phyloP scores from a whole-genome alignment of 345 rosid species.

The Lumnitzera racemosa region DNA sequence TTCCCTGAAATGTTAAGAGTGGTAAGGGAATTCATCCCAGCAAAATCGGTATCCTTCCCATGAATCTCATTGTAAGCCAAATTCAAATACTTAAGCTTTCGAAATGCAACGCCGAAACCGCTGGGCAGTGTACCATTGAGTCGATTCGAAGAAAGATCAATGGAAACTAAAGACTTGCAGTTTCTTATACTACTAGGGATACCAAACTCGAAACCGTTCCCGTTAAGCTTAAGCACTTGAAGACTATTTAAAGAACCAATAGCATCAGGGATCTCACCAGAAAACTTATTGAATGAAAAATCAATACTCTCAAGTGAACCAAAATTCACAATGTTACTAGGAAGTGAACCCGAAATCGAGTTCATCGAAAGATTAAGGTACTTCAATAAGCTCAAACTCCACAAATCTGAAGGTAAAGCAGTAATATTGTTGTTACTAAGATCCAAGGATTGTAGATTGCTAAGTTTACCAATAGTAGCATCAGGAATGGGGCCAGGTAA shows the following conservation, averaged over 20 bases:
- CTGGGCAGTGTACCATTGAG: constrained; percentile 65
- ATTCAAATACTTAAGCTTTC: constrained; percentile 56
- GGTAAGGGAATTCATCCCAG: constrained; percentile 44
- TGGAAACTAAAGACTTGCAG: constrained; percentile 42
- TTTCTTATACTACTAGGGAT: constrained; percentile 50
- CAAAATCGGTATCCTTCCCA: constrained; percentile 48
- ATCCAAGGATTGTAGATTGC: constrained; percentile 64
- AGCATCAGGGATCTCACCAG: constrained; percentile 72
- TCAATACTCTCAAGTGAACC: constrained; percentile 65
- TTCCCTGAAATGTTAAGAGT: constrained; percentile 66
- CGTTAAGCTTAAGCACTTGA: constrained; percentile 50
- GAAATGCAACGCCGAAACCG: constrained; percentile 70
- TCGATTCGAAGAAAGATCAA: constrained; percentile 70
- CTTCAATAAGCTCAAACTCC: constrained; percentile 72
- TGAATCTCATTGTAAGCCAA: constrained; percentile 57
- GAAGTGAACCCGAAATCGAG: constrained; percentile 60
- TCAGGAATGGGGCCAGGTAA: constrained; percentile 82
- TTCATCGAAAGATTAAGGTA: constrained; percentile 66
- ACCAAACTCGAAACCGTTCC: constrained; percentile 49
- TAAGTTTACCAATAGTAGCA: constrained; percentile 77
- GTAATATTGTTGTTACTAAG: constrained; percentile 81
- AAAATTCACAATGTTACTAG: constrained; percentile 77
- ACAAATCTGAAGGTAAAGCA: constrained; percentile 74
- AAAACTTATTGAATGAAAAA: constrained; percentile 60
- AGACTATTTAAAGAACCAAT: constrained; percentile 48